Base-by-base conservation (phyloP, 106 monocot species). In the Hemerocallis citrina region DNA sequence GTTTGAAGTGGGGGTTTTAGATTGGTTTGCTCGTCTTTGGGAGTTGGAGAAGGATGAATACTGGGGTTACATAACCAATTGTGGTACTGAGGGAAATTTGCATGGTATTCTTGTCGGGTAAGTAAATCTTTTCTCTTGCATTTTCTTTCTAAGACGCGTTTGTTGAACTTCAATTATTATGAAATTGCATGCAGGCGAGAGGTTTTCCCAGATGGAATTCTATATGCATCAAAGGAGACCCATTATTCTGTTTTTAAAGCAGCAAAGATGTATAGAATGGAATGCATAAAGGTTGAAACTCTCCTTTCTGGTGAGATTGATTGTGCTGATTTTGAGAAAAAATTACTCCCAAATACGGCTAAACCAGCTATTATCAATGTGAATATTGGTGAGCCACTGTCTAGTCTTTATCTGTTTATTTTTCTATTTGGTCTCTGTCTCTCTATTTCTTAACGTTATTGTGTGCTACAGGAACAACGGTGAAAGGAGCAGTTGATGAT, bases 21-120 rank as follows among this genome's bases (percentile, higher is more conserved):
- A 87, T 60, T 87, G 83, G 92, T 92, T 92, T 67, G 92, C 87
- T 65, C 83, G 80, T 34, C 78, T 92, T 32, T 92, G 92, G 92
- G 92, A 87, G 44, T 46, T 87, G 29, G 84, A 92, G 25, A 83
- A 79, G 75, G 49, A 81, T 69, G 87, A 87, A 55, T 92, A 92
- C 31, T 87, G 40, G 40, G 40, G 40, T 41, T 41, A 41, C 12
- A 41, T 41, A 8, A 41, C 40, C 12, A 41, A 41, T 8, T 41
- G 40, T 41, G 40, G 40, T 41, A 41, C 40, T 41, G 40, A 41
- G 12, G 40, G 40, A 41, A 41, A 41, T 41, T 12, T 41, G 40
- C 40, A 41, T 41, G 17, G 13, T 48, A n/a, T n/a, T n/a, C n/a
- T n/a, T n/a, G n/a, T n/a, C n/a, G n/a, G n/a, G n/a, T n/a, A n/a